Conservation (phyloP, 257 asterid genomes). For the Echium plantagineum region DNA sequence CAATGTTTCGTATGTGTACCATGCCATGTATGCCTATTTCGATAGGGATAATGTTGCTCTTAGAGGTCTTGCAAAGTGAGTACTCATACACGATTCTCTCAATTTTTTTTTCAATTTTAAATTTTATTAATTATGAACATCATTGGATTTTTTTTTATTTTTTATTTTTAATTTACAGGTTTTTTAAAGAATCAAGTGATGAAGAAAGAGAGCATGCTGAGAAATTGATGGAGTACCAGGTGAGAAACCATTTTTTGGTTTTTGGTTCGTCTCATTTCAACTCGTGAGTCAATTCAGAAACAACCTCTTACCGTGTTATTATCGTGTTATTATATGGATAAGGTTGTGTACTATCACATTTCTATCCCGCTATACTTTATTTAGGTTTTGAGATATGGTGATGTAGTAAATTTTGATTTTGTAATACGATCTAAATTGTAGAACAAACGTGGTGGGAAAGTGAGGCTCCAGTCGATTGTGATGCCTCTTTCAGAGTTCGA, state of each 20-base stretch:
- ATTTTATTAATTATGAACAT: not conserved
- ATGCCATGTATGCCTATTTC: slow-evolving; percentile 9
- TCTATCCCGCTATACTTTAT: too few relatives aligned
- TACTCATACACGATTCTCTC: not conserved
- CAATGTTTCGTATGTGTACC: slow-evolving; percentile 14
- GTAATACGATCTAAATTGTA: not conserved
- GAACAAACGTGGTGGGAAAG: slow-evolving; percentile 15
- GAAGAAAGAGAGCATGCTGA: slow-evolving; percentile 4
- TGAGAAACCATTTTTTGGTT: not conserved
- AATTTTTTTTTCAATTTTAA: not conserved
- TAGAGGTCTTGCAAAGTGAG: slow-evolving; percentile 8
- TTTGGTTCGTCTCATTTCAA: not conserved
- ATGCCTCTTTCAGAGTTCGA: slow-evolving; percentile 17
- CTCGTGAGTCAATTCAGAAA: too few relatives aligned
- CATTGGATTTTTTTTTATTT: not conserved
- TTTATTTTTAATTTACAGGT: not conserved
- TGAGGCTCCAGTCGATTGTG: slow-evolving; percentile 14
- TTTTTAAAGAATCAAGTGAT: not conserved
- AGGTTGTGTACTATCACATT: too few relatives aligned
- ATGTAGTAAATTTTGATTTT: too few relatives aligned
- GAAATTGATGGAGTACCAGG: slow-evolving; percentile 6
- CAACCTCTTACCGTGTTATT: too few relatives aligned
- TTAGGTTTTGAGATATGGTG: too few relatives aligned
- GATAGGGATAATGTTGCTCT: slow-evolving; percentile 10
- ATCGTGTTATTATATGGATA: too few relatives aligned